Evolutionary conservation across 2,329 filamentous ascomycete genomes (phyloP).

Genomic region (Trichoderma sp.): DNA sequence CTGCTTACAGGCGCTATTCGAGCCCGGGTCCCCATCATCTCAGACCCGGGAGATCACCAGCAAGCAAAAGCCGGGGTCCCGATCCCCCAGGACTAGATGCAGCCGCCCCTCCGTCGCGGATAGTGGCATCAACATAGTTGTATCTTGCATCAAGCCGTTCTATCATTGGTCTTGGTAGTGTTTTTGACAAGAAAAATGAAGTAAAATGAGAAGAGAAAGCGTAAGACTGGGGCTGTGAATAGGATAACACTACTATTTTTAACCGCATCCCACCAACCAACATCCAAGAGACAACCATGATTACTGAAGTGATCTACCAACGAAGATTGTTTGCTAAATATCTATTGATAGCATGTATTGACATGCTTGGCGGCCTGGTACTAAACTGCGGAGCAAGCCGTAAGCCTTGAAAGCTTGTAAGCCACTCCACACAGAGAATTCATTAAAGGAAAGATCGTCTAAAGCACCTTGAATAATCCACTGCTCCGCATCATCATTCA

Average conservation of each 20-base stretch:
- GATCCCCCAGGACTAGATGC: background rate
- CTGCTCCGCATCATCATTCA: background rate
- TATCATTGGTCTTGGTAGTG: background rate
- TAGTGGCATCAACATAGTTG: background rate
- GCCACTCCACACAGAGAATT: background rate
- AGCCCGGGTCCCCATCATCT: background rate
- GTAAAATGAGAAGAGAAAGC: background rate
- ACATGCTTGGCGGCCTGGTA: background rate
- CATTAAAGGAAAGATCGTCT: background rate
- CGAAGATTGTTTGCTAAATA: background rate
- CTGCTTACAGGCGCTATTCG: background rate
- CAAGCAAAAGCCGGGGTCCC: background rate
- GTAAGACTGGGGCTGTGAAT: background rate
- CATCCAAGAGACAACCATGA: background rate
- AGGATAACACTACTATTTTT: background rate
- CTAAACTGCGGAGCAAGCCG: background rate
- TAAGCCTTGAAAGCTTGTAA: background rate
- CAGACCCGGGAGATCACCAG: background rate
- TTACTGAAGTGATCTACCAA: background rate
- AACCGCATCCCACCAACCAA: background rate
- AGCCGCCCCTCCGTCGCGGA: background rate
- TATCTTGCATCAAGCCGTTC: background rate
- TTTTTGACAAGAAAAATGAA: background rate
- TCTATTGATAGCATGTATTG: background rate
- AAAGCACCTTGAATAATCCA: background rate